phyloP scores from a whole-genome alignment of 208 protist genomes.

The Leishmania aethiopica region DNA sequence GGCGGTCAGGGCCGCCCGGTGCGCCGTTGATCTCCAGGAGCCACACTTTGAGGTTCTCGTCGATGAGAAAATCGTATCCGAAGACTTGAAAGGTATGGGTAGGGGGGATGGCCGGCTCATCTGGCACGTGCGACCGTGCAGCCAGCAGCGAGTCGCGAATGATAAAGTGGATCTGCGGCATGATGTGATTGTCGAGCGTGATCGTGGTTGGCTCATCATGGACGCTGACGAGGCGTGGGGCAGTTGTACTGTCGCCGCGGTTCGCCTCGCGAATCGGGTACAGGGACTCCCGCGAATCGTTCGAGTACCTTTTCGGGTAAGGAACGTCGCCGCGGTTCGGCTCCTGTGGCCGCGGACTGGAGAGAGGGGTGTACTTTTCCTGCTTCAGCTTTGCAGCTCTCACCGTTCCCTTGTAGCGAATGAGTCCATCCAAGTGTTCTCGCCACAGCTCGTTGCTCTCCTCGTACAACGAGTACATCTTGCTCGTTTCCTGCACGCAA shows the following conservation, averaged over 20 bases:
- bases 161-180: slow-evolving; percentile 80
- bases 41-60: slow-evolving; percentile 71
- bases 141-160: slow-evolving; percentile 67
- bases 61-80: slow-evolving; percentile 91
- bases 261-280: slow-evolving; percentile 19
- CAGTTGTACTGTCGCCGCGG: slow-evolving; percentile 13
- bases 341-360: slow-evolving; percentile 31
- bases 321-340: slow-evolving; percentile 5
- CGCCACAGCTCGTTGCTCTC: slow-evolving; percentile 81
- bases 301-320: slow-evolving; percentile 9
- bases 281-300: slow-evolving; percentile 11
- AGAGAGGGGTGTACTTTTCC: slow-evolving; percentile 7
- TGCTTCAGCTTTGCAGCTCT: slow-evolving; percentile 33
- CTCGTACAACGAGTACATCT: slow-evolving; percentile 71
- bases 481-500: slow-evolving; percentile 75
- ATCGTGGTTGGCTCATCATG: slow-evolving; percentile 15
- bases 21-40: slow-evolving; percentile 92
- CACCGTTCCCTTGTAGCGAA: slow-evolving; percentile 61
- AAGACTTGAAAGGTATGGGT: slow-evolving; percentile 90
- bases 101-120: slow-evolving; percentile 39
- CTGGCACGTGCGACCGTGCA: slow-evolving; percentile 39
- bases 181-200: slow-evolving; percentile 59
- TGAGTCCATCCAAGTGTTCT: slow-evolving; percentile 76
- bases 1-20: slow-evolving; percentile 61
- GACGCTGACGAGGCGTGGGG: not conserved